A percentile compares a stretch with the other conserved stretches of the same genome.
phyloP scores from a whole-genome alignment of 2,329 filamentous ascomycete species.

The Aspergillus sp. region DNA sequence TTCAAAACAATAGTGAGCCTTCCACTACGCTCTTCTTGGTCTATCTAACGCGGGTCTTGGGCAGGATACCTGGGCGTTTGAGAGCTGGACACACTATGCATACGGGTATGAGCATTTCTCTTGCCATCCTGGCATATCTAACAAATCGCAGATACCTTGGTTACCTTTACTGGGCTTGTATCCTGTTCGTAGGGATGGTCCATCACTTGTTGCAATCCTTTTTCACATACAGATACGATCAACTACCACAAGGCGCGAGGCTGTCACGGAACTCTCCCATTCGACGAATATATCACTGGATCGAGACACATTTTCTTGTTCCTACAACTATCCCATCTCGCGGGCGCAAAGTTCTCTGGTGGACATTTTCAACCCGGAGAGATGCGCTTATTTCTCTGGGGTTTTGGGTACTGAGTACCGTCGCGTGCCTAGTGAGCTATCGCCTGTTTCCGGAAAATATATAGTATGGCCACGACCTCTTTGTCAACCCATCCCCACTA shows the following conservation, averaged over 20 bases:
- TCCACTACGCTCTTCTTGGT: no score
- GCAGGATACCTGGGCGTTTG: slow-evolving; percentile 33
- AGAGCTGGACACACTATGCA: slow-evolving; percentile 35
- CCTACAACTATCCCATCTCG: slow-evolving; percentile 46
- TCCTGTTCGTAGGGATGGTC: slow-evolving; percentile 36
- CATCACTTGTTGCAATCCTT: slow-evolving; percentile 28
- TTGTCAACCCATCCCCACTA: not conserved
- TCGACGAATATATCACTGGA: slow-evolving; percentile 27
- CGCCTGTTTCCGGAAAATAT: slow-evolving; percentile 47
- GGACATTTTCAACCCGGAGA: slow-evolving; percentile 50
- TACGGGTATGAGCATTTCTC: slow-evolving; percentile 33
- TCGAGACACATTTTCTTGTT: slow-evolving; percentile 41
- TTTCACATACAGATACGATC: slow-evolving; percentile 12
- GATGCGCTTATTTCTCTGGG: slow-evolving; percentile 46
- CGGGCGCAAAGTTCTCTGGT: slow-evolving; percentile 43
- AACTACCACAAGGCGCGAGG: not conserved
- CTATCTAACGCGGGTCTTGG: not conserved
- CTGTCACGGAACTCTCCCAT: slow-evolving; percentile 7
- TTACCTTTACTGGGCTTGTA: slow-evolving; percentile 42
- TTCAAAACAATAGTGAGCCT: slow-evolving; percentile 34
- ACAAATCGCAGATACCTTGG: slow-evolving; percentile 26
- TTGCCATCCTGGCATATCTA: not conserved
- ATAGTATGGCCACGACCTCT: slow-evolving; percentile 36
- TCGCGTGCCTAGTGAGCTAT: slow-evolving; percentile 48
- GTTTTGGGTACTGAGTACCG: slow-evolving; percentile 47